Percentiles rank a stretch among this genome's conserved stretches.
Conservation (phyloP, 257 asterid genomes). For the Nicotiana paniculata region DNA sequence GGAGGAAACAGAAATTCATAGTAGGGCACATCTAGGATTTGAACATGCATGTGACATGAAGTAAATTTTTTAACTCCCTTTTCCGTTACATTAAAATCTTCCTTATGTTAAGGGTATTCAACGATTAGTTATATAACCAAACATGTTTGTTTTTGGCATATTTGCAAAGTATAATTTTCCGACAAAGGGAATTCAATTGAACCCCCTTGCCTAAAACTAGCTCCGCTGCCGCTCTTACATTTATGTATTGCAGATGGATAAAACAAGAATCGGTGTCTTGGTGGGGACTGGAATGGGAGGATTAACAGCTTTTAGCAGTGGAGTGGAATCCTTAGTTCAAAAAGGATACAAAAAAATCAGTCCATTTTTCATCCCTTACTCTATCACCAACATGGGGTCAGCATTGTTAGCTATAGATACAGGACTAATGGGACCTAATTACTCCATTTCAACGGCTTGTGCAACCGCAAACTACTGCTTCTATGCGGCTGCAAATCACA, state of each 20-base stretch:
- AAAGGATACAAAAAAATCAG: conserved; percentile 41
- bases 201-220: too few species aligned
- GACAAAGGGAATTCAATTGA: too few species aligned
- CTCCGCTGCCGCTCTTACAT: background rate
- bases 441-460: conserved; percentile 9
- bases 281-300: conserved; percentile 49
- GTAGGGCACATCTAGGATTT: too few species aligned
- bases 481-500: conserved; percentile 36
- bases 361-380: conserved; percentile 42
- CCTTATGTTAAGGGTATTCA: too few species aligned
- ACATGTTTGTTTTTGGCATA: too few species aligned
- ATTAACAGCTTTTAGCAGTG: conserved; percentile 30
- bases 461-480: conserved; percentile 46
- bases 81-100: too few species aligned
- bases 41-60: too few species aligned
- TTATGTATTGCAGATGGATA: conserved; percentile 29
- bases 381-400: conserved; percentile 45
- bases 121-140: too few species aligned
- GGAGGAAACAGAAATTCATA: too few species aligned
- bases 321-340: conserved; percentile 29
- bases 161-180: too few species aligned
- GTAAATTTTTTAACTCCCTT: too few species aligned
- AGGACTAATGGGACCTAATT: conserved; percentile 44
- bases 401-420: conserved; percentile 36
- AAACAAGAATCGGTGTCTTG: conserved; percentile 30